phyloP scores from a whole-genome alignment of 108 stramenopile genomes.

The Nannochloropsis granulata region DNA sequence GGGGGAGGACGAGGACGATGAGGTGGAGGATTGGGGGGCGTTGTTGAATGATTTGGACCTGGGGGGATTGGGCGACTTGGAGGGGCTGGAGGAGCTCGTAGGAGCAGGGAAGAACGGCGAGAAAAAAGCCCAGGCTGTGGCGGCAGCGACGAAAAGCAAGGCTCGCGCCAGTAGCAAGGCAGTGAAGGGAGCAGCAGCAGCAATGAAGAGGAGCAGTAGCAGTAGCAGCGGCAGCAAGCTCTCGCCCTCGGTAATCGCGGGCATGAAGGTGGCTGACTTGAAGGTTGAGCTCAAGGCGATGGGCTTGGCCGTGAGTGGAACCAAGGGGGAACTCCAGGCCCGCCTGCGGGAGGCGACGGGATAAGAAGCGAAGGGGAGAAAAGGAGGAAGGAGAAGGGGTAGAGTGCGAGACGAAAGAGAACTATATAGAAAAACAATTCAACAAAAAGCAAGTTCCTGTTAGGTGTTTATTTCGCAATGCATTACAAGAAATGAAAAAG shows the following conservation, averaged over 20 bases:
- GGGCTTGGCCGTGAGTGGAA: constrained; percentile 21
- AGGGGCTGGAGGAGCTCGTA: not conserved
- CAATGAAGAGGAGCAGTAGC: not conserved
- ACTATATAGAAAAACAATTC: no score
- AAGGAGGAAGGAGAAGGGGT: not conserved
- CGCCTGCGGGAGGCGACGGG: constrained; percentile 1
- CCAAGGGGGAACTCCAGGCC: constrained; percentile 24
- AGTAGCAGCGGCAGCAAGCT: not conserved
- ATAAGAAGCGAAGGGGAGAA: not conserved
- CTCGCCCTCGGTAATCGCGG: not conserved
- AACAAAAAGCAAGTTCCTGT: no score
- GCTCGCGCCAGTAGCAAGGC: not conserved
- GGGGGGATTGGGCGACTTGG: not conserved
- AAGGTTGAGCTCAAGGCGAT: constrained; percentile 22
- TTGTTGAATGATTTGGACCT: not conserved
- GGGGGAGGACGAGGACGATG: not conserved
- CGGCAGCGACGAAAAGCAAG: not conserved
- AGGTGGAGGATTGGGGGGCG: not conserved
- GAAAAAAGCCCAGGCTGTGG: not conserved
- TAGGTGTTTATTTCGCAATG: no score
- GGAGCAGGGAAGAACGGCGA: not conserved
- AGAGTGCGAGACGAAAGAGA: no score
- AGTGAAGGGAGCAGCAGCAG: not conserved
- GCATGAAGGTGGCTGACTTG: constrained; percentile 16
- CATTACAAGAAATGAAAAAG: no score